Base-by-base conservation (phyloP, 2,329 filamentous ascomycete genomes). In the Claviceps humidiphila region DNA sequence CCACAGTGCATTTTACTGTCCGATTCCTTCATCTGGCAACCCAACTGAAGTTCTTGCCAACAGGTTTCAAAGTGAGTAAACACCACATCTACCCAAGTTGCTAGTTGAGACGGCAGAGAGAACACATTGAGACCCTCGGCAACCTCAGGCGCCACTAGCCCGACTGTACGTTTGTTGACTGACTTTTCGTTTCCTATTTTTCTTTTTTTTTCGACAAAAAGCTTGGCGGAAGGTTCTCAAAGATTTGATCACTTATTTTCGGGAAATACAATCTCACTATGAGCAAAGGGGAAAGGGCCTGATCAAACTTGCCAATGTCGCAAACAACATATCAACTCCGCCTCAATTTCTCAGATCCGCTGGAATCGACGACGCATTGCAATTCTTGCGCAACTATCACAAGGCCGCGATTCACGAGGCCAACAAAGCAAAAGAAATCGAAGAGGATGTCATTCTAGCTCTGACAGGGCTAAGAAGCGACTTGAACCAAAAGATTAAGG, bases 201-300 rank as follows among this genome's bases (percentile, higher is more conserved):
- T 51, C 59, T 2, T 34, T 22, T 51, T 51, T 59, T 2, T 34
- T 5, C 6, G 24, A 26, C 14, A 47, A 26, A 49, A 11, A 94
- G 89, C 87, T 50, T 98, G 93, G 93, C 82, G 93, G 61, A 95
- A 95, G 72, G 78, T 96, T 14, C 78, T 98, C 51, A 97, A 97
- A 66, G 90, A 96, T 59, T 76, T 97, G 45, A 95, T 97, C 58
- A 74, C 86, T 53, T 97, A 95, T 67, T 97, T 96, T 66, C 84
- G 88, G 60, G 93, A 97, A 66, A 82, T 97, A 47, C 89, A 95
- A 64, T 79, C 78, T 49, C 87, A 90, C 47, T 96, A 96, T 67
- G 91, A 98, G 63, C 78, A 84, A 52, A 83, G 87, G 55, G 79
- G 87, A 30, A 97, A 96, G 66, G 81, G 85, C 7, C 74, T 95